These are phyloP conservation scores for Tilletia indica DNA, from an alignment of 1,284 basidiomycete genomes.

Conservation along the genomic window DNA sequence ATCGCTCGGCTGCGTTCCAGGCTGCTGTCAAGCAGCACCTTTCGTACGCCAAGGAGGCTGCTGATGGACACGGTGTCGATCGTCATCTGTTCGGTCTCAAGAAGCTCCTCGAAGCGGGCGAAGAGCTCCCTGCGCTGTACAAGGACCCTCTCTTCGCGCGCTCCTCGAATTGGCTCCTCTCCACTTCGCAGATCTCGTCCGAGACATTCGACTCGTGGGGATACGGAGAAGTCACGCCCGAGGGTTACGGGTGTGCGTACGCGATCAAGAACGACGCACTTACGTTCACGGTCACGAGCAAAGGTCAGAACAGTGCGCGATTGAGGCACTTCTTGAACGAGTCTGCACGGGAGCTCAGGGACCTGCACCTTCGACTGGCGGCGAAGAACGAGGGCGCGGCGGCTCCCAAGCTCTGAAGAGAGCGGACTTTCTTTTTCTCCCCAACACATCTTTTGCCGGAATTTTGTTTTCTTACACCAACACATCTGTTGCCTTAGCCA, in stretches of 20 bases:
- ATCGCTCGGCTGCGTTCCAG: conserved; percentile 72
- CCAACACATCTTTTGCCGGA: neutral
- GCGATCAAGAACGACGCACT: conserved; percentile 83
- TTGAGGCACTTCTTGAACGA: conserved; percentile 56
- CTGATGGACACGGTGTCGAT: conserved; percentile 92
- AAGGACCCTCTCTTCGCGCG: conserved; percentile 71
- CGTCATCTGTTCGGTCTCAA: conserved; percentile 90
- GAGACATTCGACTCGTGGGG: conserved; percentile 91
- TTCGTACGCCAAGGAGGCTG: conserved; percentile 83
- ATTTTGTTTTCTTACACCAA: no score
- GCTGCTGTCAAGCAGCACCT: conserved; percentile 78
- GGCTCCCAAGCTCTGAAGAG: conserved; percentile 23
- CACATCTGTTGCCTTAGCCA: no score
- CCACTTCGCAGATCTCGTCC: conserved; percentile 82
- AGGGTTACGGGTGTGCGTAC: conserved; percentile 92
- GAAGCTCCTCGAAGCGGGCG: conserved; percentile 73
- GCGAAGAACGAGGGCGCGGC: conserved; percentile 21
- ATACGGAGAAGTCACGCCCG: conserved; percentile 84
- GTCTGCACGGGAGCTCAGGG: conserved; percentile 54
- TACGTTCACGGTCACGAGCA: conserved; percentile 86
- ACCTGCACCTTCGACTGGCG: conserved; percentile 46
- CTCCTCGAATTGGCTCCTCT: conserved; percentile 85
- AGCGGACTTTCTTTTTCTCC: neutral
- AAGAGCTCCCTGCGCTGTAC: conserved; percentile 76
- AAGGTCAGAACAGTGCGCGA: conserved; percentile 66